Percentiles rank a stretch among this genome's conserved stretches.
Conservation (phyloP, 352 stramenopile species). For the Phytophthora quininea region DNA sequence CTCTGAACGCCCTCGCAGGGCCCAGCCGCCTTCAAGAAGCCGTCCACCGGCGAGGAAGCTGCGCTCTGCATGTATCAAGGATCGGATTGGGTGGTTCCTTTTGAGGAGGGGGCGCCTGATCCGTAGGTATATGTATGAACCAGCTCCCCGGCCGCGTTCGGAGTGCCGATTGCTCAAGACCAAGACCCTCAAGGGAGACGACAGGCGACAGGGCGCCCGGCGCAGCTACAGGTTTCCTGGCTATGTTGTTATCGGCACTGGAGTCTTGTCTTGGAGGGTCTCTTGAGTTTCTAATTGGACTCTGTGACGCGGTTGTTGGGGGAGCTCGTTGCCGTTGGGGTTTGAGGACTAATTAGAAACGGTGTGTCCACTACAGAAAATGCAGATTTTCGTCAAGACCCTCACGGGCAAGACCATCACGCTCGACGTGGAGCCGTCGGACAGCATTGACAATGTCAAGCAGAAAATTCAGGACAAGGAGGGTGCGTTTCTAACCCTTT, state of each 20-base stretch:
- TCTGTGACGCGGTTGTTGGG: neutral
- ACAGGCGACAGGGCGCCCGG: neutral
- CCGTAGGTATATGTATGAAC: constrained; percentile 90
- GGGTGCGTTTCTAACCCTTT: constrained; percentile 49
- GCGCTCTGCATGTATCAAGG: constrained; percentile 82
- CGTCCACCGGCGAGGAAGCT: constrained; percentile 51
- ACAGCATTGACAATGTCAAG: constrained; percentile 99
- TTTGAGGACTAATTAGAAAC: constrained; percentile 23
- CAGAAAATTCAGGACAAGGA: constrained; percentile 99
- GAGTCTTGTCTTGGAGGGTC: neutral
- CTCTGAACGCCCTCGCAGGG: constrained; percentile 25
- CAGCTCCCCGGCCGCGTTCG: constrained; percentile 40
- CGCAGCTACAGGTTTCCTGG: neutral
- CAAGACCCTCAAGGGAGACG: neutral
- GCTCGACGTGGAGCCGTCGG: constrained; percentile 98
- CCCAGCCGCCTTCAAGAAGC: constrained; percentile 22
- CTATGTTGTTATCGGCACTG: neutral
- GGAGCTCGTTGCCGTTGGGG: neutral
- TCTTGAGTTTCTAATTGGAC: constrained; percentile 10
- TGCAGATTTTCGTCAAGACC: constrained; percentile 97
- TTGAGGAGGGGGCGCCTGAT: constrained; percentile 45
- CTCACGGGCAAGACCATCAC: constrained; percentile 99
- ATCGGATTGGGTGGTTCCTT: constrained; percentile 67
- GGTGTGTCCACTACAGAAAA: constrained; percentile 66
- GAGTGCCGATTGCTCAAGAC: constrained; percentile 6